A percentile compares a stretch with the other conserved stretches of the same genome.
These are phyloP conservation scores for Chaetomiaceae sp. DNA, from an alignment of 2,329 filamentous ascomycete species.

Conservation along the genomic window DNA sequence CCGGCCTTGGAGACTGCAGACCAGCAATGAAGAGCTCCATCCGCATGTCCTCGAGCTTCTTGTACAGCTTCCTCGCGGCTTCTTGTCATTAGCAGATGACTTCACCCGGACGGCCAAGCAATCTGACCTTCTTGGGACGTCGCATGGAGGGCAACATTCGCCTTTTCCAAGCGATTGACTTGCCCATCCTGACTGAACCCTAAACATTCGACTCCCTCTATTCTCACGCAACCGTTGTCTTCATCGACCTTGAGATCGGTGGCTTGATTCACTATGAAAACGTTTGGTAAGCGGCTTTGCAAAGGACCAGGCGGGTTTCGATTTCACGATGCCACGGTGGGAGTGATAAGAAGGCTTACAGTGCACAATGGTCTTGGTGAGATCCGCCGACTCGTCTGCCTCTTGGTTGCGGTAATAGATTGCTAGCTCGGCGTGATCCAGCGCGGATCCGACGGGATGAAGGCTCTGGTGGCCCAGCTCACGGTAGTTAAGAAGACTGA, in stretches of 20 bases:
- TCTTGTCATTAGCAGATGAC: neutral
- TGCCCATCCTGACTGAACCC: constrained; percentile 1
- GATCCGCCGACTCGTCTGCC: neutral
- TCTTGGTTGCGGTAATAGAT: constrained; percentile 1
- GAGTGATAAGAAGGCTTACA: neutral
- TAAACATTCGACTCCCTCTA: constrained; percentile 5
- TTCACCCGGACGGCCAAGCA: neutral
- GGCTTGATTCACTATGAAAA: neutral
- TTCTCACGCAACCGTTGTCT: neutral
- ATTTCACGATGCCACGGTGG: too few relatives aligned
- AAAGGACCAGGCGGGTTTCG: neutral
- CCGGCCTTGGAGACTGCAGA: constrained; percentile 7
- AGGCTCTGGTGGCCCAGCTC: neutral
- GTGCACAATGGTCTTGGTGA: constrained; percentile 5
- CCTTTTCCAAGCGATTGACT: constrained; percentile 1
- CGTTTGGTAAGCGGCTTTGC: neutral
- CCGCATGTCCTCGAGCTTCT: constrained; percentile 14
- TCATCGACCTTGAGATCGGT: neutral
- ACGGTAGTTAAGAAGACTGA: constrained; percentile 7
- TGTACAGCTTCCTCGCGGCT: constrained; percentile 8
- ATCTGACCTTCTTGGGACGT: constrained; percentile 16
- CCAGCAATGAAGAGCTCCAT: constrained; percentile 13
- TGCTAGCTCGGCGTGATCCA: constrained; percentile 5
- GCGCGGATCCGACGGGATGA: neutral
- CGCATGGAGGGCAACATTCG: constrained; percentile 23